Evolutionary conservation across 495 filamentous ascomycete species (phyloP).

Genomic region (Thermochaetoides thermophila): DNA sequence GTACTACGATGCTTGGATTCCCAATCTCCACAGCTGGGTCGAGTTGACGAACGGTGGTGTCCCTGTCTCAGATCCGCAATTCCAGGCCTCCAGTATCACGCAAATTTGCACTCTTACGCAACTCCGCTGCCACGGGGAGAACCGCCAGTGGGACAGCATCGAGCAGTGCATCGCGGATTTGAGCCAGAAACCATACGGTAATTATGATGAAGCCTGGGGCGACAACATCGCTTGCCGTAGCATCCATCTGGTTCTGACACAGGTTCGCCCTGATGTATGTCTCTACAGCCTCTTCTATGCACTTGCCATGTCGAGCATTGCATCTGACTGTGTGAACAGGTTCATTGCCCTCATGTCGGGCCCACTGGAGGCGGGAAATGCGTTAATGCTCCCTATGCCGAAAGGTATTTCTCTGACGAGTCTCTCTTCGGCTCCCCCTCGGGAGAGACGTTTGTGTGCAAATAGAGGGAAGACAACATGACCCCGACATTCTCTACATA

Average conservation of each 20-base stretch:
- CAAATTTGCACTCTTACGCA: conserved; percentile 18
- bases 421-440: conserved; percentile 17
- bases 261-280: conserved; percentile 24
- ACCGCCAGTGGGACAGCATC: conserved; percentile 19
- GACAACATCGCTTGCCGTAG: conserved; percentile 25
- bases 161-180: conserved; percentile 14
- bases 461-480: too few species aligned
- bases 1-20: conserved; percentile 25
- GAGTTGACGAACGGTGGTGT: conserved; percentile 10
- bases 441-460: conserved; percentile 22
- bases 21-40: conserved; percentile 20
- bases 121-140: conserved; percentile 17
- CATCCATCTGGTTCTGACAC: conserved; percentile 25
- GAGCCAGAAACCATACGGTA: conserved; percentile 18
- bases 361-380: conserved; percentile 28
- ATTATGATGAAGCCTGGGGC: conserved; percentile 27
- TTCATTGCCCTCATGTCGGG: conserved; percentile 27
- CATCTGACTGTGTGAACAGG: conserved; percentile 10
- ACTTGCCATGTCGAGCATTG: neutral
- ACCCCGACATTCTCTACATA: too few species aligned
- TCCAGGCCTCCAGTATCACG: conserved; percentile 12
- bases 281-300: neutral
- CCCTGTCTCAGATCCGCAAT: conserved; percentile 10
- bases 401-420: conserved; percentile 21
- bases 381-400: conserved; percentile 15